phyloP scores from a whole-genome alignment of 495 filamentous ascomycete genomes.

The Aspergillus bridgeri region DNA sequence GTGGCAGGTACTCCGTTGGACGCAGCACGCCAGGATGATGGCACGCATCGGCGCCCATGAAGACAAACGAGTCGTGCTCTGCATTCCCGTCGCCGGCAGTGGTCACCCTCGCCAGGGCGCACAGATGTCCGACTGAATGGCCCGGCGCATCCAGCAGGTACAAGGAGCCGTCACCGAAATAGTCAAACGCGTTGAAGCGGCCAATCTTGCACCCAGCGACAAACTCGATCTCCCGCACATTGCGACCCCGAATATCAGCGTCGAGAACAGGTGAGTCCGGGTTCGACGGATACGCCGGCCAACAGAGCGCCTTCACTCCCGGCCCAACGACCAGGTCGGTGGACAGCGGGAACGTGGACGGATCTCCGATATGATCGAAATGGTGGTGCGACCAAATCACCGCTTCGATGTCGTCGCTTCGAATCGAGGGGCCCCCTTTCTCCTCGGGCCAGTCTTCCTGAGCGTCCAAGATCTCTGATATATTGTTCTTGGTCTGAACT shows the following conservation, averaged over 20 bases:
- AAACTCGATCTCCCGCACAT: too few species aligned
- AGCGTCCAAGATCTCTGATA: too few species aligned
- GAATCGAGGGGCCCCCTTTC: too few species aligned
- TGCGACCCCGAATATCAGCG: too few species aligned
- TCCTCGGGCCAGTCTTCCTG: too few species aligned
- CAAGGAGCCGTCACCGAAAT: constrained; percentile 18
- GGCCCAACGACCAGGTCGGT: constrained; percentile 56
- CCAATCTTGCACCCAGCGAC: too few species aligned
- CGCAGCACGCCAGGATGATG: not conserved
- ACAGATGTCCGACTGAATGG: not conserved
- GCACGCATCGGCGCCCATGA: not conserved
- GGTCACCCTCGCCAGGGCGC: not conserved
- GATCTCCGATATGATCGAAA: constrained; percentile 60
- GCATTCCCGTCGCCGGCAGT: too few species aligned
- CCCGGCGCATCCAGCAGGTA: not conserved
- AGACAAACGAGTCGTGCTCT: not conserved
- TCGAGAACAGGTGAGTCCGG: constrained; percentile 17
- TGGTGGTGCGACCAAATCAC: constrained; percentile 37
- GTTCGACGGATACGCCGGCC: constrained; percentile 51
- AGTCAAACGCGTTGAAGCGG: not conserved
- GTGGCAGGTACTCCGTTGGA: not conserved
- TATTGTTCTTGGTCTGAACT: too few species aligned
- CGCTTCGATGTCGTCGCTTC: too few species aligned
- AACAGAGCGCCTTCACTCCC: constrained; percentile 44
- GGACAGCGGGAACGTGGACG: constrained; percentile 44